Evolutionary conservation across 305 asterid genomes (phyloP).

Genomic region (Solanum aculeatissimum): DNA sequence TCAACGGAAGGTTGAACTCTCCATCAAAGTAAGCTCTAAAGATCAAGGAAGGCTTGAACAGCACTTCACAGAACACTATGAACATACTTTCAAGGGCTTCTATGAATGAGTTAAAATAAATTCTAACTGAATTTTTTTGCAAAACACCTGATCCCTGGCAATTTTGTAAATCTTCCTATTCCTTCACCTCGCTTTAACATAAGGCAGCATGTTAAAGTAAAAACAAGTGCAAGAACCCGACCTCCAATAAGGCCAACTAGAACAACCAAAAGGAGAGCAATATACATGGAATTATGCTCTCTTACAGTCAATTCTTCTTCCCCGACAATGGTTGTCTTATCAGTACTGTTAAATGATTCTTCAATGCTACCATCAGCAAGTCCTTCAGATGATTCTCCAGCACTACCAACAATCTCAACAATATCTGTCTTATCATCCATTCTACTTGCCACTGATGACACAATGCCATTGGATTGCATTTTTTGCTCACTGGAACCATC

Average conservation of each 20-base stretch:
- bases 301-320: slow-evolving; percentile 1
- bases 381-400: slow-evolving; percentile 2
- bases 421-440: slow-evolving; percentile 7
- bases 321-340: slow-evolving; percentile 1
- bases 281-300: slow-evolving; percentile 15
- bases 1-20: slow-evolving; percentile 17
- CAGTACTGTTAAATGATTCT: slow-evolving; percentile 5
- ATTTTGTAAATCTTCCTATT: slow-evolving; percentile 5
- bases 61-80: slow-evolving; percentile 11
- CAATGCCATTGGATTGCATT: neutral
- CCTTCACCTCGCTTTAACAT: slow-evolving; percentile 28
- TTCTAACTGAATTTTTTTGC: slow-evolving; percentile 10
- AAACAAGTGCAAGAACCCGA: slow-evolving; percentile 33
- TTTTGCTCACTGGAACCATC: neutral
- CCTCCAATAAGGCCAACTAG: slow-evolving; percentile 73
- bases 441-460: slow-evolving; percentile 8
- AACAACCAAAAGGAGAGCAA: slow-evolving; percentile 30
- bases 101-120: neutral
- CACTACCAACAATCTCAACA: neutral
- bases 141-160: slow-evolving; percentile 3
- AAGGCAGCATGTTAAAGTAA: slow-evolving; percentile 42
- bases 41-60: neutral
- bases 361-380: neutral
- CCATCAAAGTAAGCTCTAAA: neutral
- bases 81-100: neutral